Percentiles rank a stretch among this genome's conserved stretches.
phyloP scores from a whole-genome alignment of 23 red algal species.

The Agarophyton chilense region DNA sequence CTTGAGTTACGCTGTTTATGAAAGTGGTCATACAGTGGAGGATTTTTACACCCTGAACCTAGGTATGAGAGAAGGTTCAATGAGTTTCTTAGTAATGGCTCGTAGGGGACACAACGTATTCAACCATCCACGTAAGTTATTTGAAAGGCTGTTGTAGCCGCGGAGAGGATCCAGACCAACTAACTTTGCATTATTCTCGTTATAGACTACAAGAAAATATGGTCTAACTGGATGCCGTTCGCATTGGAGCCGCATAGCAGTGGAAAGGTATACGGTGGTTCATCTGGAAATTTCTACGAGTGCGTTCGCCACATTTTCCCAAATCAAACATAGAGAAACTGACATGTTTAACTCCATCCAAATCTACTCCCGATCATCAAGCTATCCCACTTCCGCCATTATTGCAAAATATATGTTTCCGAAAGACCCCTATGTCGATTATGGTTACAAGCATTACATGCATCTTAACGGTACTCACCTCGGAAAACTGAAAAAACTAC shows the following conservation, averaged over 20 bases:
- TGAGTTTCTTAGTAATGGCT: conserved; percentile 66
- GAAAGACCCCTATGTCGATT: conserved; percentile 60
- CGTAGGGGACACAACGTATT: conserved; percentile 77
- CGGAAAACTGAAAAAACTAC: conserved; percentile 43
- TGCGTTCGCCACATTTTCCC: no score
- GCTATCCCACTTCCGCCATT: conserved; percentile 60
- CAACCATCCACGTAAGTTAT: conserved; percentile 67
- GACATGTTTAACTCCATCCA: not conserved
- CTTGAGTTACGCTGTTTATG: conserved; percentile 65
- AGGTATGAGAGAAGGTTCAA: conserved; percentile 65
- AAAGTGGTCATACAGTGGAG: conserved; percentile 76
- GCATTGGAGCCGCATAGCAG: conserved; percentile 55
- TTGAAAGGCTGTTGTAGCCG: not conserved
- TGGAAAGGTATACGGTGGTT: conserved; percentile 70
- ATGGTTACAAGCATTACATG: conserved; percentile 55
- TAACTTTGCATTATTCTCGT: not conserved
- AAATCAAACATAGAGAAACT: no score
- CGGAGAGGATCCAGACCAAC: not conserved
- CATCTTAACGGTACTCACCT: conserved; percentile 12
- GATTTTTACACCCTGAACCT: conserved; percentile 73
- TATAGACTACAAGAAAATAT: conserved; percentile 62
- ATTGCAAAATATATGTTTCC: conserved; percentile 78
- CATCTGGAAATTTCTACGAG: conserved; percentile 61
- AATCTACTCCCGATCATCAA: not conserved
- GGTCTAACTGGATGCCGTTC: conserved; percentile 62